phyloP scores from a whole-genome alignment of 345 rosid species.

The Hibiscus syriacus region DNA sequence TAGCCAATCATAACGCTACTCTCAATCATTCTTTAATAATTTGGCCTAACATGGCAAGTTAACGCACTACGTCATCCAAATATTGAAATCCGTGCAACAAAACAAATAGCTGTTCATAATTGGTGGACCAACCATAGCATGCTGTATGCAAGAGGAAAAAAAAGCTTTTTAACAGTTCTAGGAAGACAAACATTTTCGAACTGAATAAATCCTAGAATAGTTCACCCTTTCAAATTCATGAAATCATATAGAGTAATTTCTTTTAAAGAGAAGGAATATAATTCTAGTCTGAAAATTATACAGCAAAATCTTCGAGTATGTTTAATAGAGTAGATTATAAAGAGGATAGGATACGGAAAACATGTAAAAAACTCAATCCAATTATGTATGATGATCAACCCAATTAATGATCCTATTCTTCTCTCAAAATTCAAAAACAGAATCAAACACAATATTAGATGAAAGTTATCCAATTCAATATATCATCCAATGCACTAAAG shows the following conservation, averaged over 20 bases:
- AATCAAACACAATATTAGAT: not conserved
- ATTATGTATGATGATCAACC: not conserved
- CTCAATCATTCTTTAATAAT: not conserved
- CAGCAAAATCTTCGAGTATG: not conserved
- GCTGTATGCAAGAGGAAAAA: not conserved
- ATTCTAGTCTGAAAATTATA: not conserved
- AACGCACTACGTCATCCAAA: not conserved
- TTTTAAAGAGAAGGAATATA: not conserved
- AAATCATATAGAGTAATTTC: not conserved
- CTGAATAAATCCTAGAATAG: not conserved
- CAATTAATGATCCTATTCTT: not conserved
- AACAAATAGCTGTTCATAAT: not conserved
- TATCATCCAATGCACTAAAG: not conserved
- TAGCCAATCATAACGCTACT: not conserved
- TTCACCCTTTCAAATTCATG: not conserved
- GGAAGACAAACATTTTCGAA: not conserved
- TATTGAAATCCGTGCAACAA: not conserved
- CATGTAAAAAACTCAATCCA: not conserved
- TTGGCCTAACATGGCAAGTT: not conserved
- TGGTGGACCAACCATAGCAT: not conserved
- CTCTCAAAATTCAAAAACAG: not conserved
- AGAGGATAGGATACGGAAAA: not conserved
- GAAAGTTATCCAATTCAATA: not conserved
- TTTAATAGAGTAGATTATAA: not conserved
- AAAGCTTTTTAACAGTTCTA: not conserved